Percentiles rank a stretch among this genome's conserved stretches.
Evolutionary conservation across 345 rosid species (phyloP).

Genomic region (Chamaenerion angustifolium): DNA sequence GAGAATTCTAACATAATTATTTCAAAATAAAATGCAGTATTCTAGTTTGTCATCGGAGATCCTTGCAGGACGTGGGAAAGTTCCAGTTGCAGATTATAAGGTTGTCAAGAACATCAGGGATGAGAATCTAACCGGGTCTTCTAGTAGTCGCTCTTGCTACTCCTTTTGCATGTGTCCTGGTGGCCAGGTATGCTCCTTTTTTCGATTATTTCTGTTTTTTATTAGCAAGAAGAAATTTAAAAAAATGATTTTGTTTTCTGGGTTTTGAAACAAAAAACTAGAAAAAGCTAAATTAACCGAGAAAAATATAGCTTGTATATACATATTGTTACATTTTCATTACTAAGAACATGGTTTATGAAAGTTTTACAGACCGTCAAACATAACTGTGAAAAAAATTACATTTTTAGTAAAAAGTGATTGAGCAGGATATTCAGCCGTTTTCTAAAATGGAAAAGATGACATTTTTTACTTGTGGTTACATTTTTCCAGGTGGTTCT

Average conservation of each 20-base stretch:
- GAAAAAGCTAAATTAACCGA: too few species aligned
- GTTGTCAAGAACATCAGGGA: constrained; percentile 48
- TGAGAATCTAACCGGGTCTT: constrained; percentile 16
- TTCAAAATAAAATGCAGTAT: constrained; percentile 28
- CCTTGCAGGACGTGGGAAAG: constrained; percentile 68
- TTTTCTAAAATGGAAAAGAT: too few species aligned
- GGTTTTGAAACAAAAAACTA: too few species aligned
- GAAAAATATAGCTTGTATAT: not conserved
- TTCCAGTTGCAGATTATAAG: constrained; percentile 93
- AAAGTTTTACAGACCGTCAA: too few species aligned
- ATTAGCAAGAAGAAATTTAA: too few species aligned
- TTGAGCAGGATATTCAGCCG: too few species aligned
- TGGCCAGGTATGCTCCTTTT: constrained; percentile 56
- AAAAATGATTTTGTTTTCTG: too few species aligned
- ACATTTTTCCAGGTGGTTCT: constrained; percentile 61
- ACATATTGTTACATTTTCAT: not conserved
- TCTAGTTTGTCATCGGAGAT: constrained; percentile 59
- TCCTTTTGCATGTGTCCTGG: constrained; percentile 99
- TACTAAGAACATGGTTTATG: too few species aligned
- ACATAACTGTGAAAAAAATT: too few species aligned
- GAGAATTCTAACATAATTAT: too few species aligned
- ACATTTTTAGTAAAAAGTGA: too few species aligned
- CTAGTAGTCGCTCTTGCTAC: constrained; percentile 58
- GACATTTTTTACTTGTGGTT: too few species aligned
- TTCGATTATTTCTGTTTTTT: not conserved